Percentiles rank a stretch among this genome's conserved stretches.
Evolutionary conservation across 305 asterid genomes (phyloP).

Genomic region (Fraxinus dipetala): DNA sequence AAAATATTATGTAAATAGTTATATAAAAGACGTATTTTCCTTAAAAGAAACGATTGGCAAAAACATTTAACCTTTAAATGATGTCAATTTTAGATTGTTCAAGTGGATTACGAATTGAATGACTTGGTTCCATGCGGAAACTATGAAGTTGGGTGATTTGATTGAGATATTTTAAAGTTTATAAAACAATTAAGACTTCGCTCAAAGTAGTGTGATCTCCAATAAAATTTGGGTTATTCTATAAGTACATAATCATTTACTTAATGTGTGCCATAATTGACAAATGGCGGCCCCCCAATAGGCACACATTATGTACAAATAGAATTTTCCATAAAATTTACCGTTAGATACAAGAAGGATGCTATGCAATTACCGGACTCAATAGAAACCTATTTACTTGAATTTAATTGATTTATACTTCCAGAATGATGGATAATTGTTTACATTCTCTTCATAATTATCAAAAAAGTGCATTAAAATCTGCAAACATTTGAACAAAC

Average conservation of each 20-base stretch:
- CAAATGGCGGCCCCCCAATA: no score
- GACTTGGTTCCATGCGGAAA: background rate
- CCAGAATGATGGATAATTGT: conserved; percentile 23
- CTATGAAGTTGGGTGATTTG: background rate
- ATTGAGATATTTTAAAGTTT: background rate
- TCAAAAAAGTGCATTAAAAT: conserved; percentile 27
- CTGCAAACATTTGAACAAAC: conserved; percentile 26
- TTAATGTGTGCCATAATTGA: no score
- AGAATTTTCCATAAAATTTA: background rate
- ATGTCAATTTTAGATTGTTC: background rate
- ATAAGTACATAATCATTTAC: no score
- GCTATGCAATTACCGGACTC: background rate
- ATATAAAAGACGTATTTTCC: no score
- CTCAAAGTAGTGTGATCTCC: background rate
- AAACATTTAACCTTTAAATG: background rate
- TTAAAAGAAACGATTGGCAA: background rate
- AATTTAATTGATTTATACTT: background rate
- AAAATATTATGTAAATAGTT: no score
- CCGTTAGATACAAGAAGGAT: background rate
- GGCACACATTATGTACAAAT: no score
- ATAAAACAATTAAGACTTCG: background rate
- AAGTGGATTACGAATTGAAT: background rate
- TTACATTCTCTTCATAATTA: conserved; percentile 28
- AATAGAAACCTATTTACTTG: background rate
- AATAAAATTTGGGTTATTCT: background rate